Evolutionary conservation across 78 protist genomes (phyloP), one percentile per base, ranked within the genome.

Genomic region (Dictyostelium firmibasis): DNA sequence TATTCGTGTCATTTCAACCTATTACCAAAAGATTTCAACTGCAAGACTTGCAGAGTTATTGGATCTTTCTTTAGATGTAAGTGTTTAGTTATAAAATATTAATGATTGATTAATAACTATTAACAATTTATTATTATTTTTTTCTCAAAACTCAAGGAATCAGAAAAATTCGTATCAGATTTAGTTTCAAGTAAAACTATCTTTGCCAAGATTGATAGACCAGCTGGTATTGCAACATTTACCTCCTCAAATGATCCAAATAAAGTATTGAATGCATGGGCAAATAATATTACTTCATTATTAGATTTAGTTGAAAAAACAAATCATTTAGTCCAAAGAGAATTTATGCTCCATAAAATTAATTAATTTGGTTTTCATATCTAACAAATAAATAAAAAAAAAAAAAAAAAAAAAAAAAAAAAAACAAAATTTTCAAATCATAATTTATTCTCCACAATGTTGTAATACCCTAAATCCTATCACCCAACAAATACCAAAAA

Each of bases 281-380:
- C 95, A 38, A 11, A 64, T 29, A 79, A 97, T 75, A 87, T 96
- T 41, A 44, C 91, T 6, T 41, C 83, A 27, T 81, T 96, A 74
- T 86, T 97, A 75, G 87, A 76, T 85, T 75, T 85, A 33, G 96
- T 97, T 75, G 98, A 97, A 84, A 33, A 76, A 72, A 86, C 97
- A 10, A 96, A 97, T 85, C 98, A 97, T 91, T 92, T 96, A 64
- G 96, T 97, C 53, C 98, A 96, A 86, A 85, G 97, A 75, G 98
- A 97, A 62, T 85, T 84, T 60, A 93, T 93, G 95, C 75, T 91
- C 18, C 85, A 95, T 75, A 95, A 95, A 81, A 87, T 95, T 64
- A 64, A 64, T 64, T 64, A 64, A 64, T 50, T 50, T 50, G 62
- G n/a, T 50, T n/a, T 14, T 62, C 74, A n/a, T n/a, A n/a, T 64